These are phyloP conservation scores for Aspergillus kassunensis DNA, from an alignment of 495 filamentous ascomycete species.

Conservation along the genomic window DNA sequence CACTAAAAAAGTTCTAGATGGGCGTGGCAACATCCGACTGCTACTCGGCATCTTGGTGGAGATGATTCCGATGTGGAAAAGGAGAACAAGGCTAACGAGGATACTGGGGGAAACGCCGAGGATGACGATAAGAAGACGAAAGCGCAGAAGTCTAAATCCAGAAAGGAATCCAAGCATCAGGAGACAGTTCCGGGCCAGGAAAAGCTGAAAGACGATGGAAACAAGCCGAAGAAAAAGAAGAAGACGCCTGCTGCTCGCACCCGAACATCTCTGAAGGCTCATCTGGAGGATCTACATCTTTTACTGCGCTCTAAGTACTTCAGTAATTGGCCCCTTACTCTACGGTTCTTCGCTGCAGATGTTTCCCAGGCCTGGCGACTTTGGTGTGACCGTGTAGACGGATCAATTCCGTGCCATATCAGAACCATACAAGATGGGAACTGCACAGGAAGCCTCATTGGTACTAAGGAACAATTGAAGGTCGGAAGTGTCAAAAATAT, in stretches of 20 bases:
- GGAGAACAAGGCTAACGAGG: conserved; percentile 4
- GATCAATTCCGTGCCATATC: conserved; percentile 47
- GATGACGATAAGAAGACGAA: conserved; percentile 39
- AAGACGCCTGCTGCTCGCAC: conserved; percentile 40
- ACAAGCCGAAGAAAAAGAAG: conserved; percentile 7
- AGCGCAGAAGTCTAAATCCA: background rate
- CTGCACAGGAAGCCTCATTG: conserved; percentile 12
- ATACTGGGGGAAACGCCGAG: too few species aligned
- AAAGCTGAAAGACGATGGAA: background rate
- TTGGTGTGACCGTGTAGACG: conserved; percentile 49
- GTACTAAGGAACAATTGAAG: background rate
- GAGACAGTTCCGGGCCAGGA: background rate
- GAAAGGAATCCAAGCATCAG: background rate
- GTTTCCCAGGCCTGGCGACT: conserved; percentile 63
- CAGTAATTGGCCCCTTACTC: conserved; percentile 68
- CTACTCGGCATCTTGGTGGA: conserved; percentile 64
- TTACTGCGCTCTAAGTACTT: conserved; percentile 77
- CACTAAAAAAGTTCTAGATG: too few species aligned
- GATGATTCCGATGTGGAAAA: background rate
- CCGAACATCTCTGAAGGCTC: conserved; percentile 52
- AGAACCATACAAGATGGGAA: conserved; percentile 52
- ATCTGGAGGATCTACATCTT: conserved; percentile 71
- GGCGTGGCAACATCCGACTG: conserved; percentile 83
- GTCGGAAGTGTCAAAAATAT: conserved; percentile 48
- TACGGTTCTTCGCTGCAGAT: conserved; percentile 76